Evolutionary conservation across 2,329 filamentous ascomycete species (phyloP), one percentile per base, ranked within the genome.

Genomic region (Neofusicoccum laricinum): DNA sequence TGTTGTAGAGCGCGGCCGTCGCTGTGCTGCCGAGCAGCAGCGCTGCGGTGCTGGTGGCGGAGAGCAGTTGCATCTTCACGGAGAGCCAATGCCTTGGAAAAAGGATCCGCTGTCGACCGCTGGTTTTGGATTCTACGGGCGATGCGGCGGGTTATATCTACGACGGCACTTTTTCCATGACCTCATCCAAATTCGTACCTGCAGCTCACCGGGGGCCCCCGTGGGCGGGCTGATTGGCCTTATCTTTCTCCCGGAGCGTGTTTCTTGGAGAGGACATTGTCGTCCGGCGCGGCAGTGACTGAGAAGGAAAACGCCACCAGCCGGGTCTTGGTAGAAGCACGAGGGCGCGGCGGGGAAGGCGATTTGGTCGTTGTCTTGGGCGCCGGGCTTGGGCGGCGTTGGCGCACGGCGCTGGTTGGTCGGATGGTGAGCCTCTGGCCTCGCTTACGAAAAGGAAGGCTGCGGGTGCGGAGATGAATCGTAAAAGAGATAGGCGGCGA

Each of bases 1-100:
- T 76, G 63, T 79, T 77, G 61, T 83, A 83, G 4, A 82, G 73
- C 65, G 78, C 75, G 21, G 79, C 80, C 6, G 64, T 69, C 43
- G 70, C 67, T 12, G 66, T 63, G 36, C 65, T 66, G 36, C 74
- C 61, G 55, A 69, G 66, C 25, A 66, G 66, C 45, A 50, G 36
- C 25, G 32, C 17, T 12, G 55, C 51, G 8, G 57, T 25, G 5
- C 2, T 61, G 30, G 41, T 19, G 14, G 55, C 12, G 3, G 30
- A 48, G 8, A 38, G 43, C 3, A 46, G 17, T 40, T 48, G 43
- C 43, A 61, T 61, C n/a, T 36, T 61, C 12, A 45, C 17, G 12
- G 7, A 25, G 4, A 36, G 12, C 30, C 7, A 15, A 55, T 25
- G 12, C 15, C 5, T 30, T 30, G 25, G 2, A 30, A 6, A 30